phyloP scores from a whole-genome alignment of 495 filamentous ascomycete species.

The Cladorrhinum samala region DNA sequence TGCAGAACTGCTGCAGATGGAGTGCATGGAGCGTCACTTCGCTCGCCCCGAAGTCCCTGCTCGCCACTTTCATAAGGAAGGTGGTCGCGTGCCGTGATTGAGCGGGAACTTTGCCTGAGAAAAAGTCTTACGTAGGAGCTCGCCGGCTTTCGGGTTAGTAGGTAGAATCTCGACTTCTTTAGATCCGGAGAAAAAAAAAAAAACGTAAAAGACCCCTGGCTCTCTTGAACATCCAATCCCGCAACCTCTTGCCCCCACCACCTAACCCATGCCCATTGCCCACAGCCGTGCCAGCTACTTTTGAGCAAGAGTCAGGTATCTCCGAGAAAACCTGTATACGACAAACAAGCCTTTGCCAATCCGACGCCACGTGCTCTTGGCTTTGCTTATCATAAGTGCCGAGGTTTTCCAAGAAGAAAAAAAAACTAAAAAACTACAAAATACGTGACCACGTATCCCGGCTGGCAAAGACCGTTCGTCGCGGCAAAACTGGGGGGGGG shows the following conservation, averaged over 20 bases:
- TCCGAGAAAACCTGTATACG: too few relatives aligned
- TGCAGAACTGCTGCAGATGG: not conserved
- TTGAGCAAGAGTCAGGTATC: too few relatives aligned
- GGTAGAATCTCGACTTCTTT: too few relatives aligned
- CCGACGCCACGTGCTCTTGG: too few relatives aligned
- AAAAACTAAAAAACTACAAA: too few relatives aligned
- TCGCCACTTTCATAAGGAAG: not conserved
- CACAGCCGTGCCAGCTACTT: too few relatives aligned
- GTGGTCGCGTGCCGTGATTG: not conserved
- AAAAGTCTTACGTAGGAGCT: too few relatives aligned
- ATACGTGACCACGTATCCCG: not conserved
- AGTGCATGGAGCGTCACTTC: not conserved
- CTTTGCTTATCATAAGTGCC: too few relatives aligned
- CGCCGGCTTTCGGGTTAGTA: too few relatives aligned
- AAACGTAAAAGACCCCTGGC: not conserved
- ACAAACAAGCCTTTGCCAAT: not conserved
- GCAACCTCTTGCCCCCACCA: not conserved
- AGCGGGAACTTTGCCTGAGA: not conserved
- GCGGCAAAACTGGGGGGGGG: not conserved
- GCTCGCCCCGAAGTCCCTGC: not conserved
- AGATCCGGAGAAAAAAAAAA: not conserved
- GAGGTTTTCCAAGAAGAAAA: too few relatives aligned
- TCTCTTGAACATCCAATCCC: not conserved
- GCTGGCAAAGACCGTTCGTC: not conserved
- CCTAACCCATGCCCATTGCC: not conserved